Base-by-base conservation (phyloP, 305 asterid species). In the Stenogyne calaminthoides region DNA sequence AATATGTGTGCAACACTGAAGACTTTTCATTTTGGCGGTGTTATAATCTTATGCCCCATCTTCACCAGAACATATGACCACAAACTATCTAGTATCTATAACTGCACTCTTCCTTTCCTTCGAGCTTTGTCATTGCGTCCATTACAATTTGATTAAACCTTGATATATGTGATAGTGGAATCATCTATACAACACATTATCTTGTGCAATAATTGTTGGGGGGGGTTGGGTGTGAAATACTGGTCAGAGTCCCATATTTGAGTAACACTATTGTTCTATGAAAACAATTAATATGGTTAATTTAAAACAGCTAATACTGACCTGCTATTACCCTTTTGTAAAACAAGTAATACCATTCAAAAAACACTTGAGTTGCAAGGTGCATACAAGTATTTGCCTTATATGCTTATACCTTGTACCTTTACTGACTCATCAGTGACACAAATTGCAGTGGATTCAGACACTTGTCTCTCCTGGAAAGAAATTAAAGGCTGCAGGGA, bases 371-470 rank as follows among this genome's bases (percentile, higher is more conserved):
- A 32, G 7, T 32, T 32, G 36, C 36, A 32, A 6, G 29, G 29
- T 25, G 29, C 29, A 25, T 25, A 22, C 32, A 27, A 1, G 2
- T 27, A 27, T 1, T 27, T 27, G 32, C 32, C 4, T 27, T 19
- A 3, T 12, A 12, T 11, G 15, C n/a, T 66, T 16, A 37, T 18
- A 9, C 40, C 39, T 34, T 54, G 57, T 32, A 16, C 51, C 68
- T 29, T 6, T 44, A 27, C 56, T 78, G 70, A 79, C 64, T 49
- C 47, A 42, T 5, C 37, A 49, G 22, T 19, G 64, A 46, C 44
- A 15, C 39, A 69, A 74, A 72, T 18, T 84, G 87, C 95, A 91
- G 97, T 91, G 98, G 97, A 83, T 89, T 58, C 91, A 84, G 78
- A 83, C 88, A 0, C 78, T 93, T 69, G 77, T 91, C 61, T 87